phyloP scores from a whole-genome alignment of 305 asterid genomes.

The Petunia hybrid region DNA sequence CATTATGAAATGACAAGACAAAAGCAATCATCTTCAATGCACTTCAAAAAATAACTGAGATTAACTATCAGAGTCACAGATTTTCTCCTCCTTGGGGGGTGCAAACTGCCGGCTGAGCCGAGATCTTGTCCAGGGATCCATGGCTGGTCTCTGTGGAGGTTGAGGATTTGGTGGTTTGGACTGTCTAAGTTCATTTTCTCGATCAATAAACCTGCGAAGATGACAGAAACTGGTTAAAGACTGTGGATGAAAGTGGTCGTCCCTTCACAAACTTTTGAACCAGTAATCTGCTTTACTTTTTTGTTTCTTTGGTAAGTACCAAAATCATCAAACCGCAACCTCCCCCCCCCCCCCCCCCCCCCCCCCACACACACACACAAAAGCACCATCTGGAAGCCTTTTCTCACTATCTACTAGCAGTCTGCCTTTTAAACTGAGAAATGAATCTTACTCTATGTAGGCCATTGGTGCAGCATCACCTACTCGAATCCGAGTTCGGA shows the following conservation, averaged over 20 bases:
- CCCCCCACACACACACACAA: neutral
- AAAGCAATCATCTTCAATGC: neutral
- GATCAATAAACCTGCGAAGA: conserved; percentile 74
- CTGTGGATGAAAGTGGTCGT: neutral
- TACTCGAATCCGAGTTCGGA: conserved; percentile 85
- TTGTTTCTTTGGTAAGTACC: neutral
- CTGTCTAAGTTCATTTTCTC: conserved; percentile 92
- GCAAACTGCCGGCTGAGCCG: conserved; percentile 85
- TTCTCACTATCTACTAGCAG: neutral
- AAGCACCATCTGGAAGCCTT: conserved; percentile 17
- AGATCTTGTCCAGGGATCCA: conserved; percentile 97
- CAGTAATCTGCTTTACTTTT: neutral
- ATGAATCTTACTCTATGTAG: conserved; percentile 80
- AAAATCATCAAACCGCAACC: neutral
- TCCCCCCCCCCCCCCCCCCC: neutral
- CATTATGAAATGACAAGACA: neutral
- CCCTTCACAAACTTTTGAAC: conserved; percentile 15
- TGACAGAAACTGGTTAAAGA: neutral
- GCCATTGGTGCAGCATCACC: conserved; percentile 98
- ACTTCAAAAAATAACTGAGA: conserved; percentile 1
- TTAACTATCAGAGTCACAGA: conserved; percentile 55
- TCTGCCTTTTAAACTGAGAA: neutral
- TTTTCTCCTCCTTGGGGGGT: conserved; percentile 82
- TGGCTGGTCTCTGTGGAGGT: conserved; percentile 66
- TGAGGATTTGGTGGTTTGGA: conserved; percentile 82